Evolutionary conservation across 352 stramenopile species (phyloP).

Genomic region (Phytopythium kandeliae): DNA sequence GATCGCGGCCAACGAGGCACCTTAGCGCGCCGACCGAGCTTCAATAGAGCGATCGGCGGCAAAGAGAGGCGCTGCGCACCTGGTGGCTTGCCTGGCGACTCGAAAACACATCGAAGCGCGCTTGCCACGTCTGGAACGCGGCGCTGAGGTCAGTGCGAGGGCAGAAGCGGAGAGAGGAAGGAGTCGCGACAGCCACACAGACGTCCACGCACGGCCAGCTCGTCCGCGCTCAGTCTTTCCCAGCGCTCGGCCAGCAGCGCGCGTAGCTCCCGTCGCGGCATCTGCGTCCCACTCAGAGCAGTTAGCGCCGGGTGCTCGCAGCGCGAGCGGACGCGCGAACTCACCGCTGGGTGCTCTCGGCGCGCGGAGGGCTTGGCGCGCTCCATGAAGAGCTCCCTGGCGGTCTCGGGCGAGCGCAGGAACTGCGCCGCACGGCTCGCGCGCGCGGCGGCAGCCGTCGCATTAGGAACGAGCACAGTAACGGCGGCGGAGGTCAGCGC

Average conservation of each 20-base stretch:
- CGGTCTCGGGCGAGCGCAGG: constrained; percentile 21
- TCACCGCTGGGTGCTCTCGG: constrained; percentile 16
- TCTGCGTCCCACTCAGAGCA: constrained; percentile 7
- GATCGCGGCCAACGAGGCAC: not conserved
- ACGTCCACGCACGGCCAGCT: constrained; percentile 20
- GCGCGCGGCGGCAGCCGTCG: no score
- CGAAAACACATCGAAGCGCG: constrained; percentile 8
- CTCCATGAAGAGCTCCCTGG: constrained; percentile 32
- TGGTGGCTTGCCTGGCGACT: not conserved
- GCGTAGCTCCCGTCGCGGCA: constrained; percentile 21
- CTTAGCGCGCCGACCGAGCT: not conserved
- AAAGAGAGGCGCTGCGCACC: not conserved
- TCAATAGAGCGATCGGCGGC: no score
- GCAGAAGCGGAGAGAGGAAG: not conserved
- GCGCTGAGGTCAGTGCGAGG: no score
- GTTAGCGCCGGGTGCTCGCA: not conserved
- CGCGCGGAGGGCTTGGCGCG: constrained; percentile 15
- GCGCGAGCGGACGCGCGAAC: not conserved
- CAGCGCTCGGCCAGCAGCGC: constrained; percentile 17
- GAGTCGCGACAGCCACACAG: no score
- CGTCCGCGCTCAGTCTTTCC: constrained; percentile 16
- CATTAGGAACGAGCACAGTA: not conserved
- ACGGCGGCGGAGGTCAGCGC: not conserved
- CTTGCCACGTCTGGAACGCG: constrained; percentile 2
- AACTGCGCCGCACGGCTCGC: constrained; percentile 22